Conservation (phyloP, 306 rosid species). For the Lathyrus aphaca region DNA sequence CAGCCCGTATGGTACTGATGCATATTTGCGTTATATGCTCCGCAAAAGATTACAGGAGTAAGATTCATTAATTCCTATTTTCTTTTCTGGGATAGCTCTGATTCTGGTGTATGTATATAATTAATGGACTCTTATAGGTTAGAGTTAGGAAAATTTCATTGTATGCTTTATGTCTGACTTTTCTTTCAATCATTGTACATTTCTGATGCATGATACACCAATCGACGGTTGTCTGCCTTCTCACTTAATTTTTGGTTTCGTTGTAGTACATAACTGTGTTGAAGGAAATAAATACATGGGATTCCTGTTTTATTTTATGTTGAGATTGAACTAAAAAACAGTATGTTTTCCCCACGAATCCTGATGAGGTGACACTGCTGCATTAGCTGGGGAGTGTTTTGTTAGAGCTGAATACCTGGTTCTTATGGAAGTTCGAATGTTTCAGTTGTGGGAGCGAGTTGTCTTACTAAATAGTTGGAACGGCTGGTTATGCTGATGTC, state of each 20-base stretch:
- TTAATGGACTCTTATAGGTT: conserved; percentile 11
- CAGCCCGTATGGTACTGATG: conserved; percentile 79
- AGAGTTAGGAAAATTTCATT: conserved; percentile 8
- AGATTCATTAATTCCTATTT: conserved; percentile 40
- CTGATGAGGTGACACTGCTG: not conserved
- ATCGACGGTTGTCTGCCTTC: conserved; percentile 6
- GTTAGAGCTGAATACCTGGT: conserved; percentile 9
- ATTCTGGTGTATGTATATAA: conserved; percentile 25
- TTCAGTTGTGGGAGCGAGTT: conserved; percentile 7
- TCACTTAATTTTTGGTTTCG: conserved; percentile 13
- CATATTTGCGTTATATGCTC: conserved; percentile 84
- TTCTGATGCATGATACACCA: conserved; percentile 20
- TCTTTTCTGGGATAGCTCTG: conserved; percentile 20
- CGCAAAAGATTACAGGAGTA: conserved; percentile 74
- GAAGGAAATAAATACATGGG: conserved; percentile 4
- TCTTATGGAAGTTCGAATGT: conserved; percentile 19
- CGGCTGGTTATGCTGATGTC: not conserved
- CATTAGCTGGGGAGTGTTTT: conserved; percentile 13
- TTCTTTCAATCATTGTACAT: conserved; percentile 2
- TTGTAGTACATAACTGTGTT: conserved; percentile 20
- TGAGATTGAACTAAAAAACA: conserved; percentile 9
- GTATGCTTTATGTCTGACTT: not conserved
- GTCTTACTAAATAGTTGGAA: not conserved
- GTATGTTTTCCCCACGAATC: not conserved
- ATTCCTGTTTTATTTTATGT: not conserved